These are phyloP conservation scores for Calonectria pauciramosa DNA, from an alignment of 2,329 filamentous ascomycete genomes.

Conservation along the genomic window DNA sequence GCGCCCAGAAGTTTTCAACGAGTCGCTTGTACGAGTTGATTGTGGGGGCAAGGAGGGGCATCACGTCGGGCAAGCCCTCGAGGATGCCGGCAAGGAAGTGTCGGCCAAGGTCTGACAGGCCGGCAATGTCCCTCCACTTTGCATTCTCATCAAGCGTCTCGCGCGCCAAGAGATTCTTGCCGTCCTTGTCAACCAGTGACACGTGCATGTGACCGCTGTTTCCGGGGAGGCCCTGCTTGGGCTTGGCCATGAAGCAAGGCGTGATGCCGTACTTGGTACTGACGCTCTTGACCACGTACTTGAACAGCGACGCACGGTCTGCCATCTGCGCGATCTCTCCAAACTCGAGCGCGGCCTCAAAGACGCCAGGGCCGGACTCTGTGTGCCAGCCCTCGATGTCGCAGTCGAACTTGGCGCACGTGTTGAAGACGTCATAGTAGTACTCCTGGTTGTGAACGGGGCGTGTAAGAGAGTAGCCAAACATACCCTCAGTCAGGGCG, in stretches of 20 bases:
- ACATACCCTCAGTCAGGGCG: constrained; percentile 92
- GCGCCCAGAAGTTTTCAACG: constrained; percentile 99
- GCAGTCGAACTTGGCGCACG: constrained; percentile 82
- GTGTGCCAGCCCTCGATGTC: constrained; percentile 96
- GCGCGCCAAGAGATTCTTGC: constrained; percentile 87
- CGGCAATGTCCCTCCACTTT: constrained; percentile 79
- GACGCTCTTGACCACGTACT: constrained; percentile 92
- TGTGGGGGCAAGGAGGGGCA: constrained; percentile 94
- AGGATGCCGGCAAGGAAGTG: constrained; percentile 94
- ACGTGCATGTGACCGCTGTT: constrained; percentile 98
- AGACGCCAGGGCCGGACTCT: constrained; percentile 93
- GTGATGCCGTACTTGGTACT: constrained; percentile 91
- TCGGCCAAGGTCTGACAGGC: constrained; percentile 88
- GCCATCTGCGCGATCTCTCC: constrained; percentile 91
- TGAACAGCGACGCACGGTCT: constrained; percentile 92
- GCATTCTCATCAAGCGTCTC: constrained; percentile 79
- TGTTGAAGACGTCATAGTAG: constrained; percentile 89
- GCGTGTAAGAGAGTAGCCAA: constrained; percentile 90
- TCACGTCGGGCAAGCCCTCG: constrained; percentile 90
- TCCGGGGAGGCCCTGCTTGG: constrained; percentile 88
- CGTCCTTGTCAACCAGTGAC: constrained; percentile 84
- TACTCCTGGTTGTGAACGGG: constrained; percentile 93
- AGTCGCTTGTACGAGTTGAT: constrained; percentile 98
- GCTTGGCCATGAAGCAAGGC: constrained; percentile 99
- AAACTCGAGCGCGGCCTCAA: constrained; percentile 94